These are phyloP conservation scores for Gossypium schwendimanii DNA, from an alignment of 441 rosid species.

Conservation along the genomic window DNA sequence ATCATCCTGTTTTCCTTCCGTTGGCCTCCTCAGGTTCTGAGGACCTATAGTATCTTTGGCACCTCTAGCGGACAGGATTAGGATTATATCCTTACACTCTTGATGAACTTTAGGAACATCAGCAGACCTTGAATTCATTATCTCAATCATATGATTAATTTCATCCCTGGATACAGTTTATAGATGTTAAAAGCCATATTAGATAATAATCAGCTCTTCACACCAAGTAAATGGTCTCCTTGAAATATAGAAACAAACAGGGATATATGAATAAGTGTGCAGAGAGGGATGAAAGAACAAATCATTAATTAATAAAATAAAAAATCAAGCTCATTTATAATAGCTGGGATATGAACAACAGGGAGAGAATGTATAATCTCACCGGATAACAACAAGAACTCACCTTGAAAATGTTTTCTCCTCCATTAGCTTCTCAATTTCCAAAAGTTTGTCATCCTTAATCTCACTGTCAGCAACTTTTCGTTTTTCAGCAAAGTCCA, in stretches of 20 bases:
- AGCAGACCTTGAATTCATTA: slow-evolving; percentile 52
- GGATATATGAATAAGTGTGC: too few relatives aligned
- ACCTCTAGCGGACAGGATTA: slow-evolving; percentile 24
- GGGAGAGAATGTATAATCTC: too few relatives aligned
- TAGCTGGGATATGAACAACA: not conserved
- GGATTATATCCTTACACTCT: slow-evolving; percentile 25
- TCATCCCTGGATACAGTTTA: slow-evolving; percentile 45
- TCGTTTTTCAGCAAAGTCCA: slow-evolving; percentile 24
- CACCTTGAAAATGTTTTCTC: slow-evolving; percentile 62
- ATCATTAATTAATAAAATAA: slow-evolving; percentile 13
- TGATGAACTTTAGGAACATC: slow-evolving; percentile 33
- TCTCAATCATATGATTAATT: slow-evolving; percentile 48
- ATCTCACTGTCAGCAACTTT: slow-evolving; percentile 16
- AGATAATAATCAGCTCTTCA: not conserved
- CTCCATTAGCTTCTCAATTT: slow-evolving; percentile 60
- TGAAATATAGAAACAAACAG: not conserved
- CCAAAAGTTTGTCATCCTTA: slow-evolving; percentile 34
- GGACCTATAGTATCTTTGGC: slow-evolving; percentile 22
- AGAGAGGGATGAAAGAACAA: too few relatives aligned
- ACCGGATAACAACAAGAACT: not conserved
- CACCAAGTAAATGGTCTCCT: not conserved
- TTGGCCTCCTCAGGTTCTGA: slow-evolving; percentile 29
- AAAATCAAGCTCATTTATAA: not conserved
- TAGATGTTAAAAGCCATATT: not conserved
- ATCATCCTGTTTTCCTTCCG: slow-evolving; percentile 31